phyloP scores from a whole-genome alignment of 2,329 filamentous ascomycete species.

The Fusarium beomiforme region DNA sequence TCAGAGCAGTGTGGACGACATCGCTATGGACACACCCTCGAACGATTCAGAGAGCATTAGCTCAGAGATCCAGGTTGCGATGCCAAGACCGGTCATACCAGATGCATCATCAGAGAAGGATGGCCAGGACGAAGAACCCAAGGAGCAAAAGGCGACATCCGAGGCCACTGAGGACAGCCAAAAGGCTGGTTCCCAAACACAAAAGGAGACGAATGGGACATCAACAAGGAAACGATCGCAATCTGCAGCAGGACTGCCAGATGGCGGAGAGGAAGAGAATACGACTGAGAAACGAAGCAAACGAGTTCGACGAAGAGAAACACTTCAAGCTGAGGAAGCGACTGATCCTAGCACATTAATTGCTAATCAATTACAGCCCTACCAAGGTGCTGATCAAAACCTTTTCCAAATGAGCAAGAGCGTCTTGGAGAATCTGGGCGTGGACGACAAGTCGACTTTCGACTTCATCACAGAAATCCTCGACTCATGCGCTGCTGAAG shows the following conservation, averaged over 20 bases:
- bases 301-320: conserved; percentile 65
- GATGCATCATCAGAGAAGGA: conserved; percentile 8
- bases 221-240: conserved; percentile 69
- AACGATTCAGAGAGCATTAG: conserved; percentile 27
- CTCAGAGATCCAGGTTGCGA: conserved; percentile 15
- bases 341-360: conserved; percentile 63
- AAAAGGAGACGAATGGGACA: conserved; percentile 52
- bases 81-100: conserved; percentile 7
- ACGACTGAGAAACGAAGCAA: conserved; percentile 71
- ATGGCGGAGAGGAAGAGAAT: conserved; percentile 66
- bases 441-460: conserved; percentile 60
- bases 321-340: conserved; percentile 63
- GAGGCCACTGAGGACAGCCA: conserved; percentile 35
- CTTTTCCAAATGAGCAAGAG: conserved; percentile 66
- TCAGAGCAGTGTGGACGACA: conserved; percentile 39
- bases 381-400: conserved; percentile 65
- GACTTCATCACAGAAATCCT: conserved; percentile 60
- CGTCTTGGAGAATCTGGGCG: conserved; percentile 64
- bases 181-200: conserved; percentile 44
- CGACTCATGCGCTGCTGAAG: conserved; percentile 62
- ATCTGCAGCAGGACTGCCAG: conserved; percentile 67
- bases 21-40: conserved; percentile 35
- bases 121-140: conserved; percentile 1
- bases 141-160: conserved; percentile 38
- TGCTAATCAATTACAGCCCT: conserved; percentile 65